These are phyloP conservation scores for Termitomyces sp. DNA, from an alignment of 768 basidiomycete species.

Conservation along the genomic window DNA sequence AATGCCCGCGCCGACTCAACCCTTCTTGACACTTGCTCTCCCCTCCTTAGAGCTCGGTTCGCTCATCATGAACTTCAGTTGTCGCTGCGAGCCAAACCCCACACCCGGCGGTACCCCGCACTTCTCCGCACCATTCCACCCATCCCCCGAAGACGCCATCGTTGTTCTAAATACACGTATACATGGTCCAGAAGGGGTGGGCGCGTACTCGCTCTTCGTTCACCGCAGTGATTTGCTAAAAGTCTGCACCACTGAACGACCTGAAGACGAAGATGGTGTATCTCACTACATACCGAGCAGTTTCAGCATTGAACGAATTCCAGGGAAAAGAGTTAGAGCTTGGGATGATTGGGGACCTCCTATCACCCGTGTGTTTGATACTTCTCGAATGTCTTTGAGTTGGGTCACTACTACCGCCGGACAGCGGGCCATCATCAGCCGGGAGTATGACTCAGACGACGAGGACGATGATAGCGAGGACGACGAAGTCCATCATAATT, in stretches of 20 bases:
- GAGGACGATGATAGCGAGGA: background rate
- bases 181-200: background rate
- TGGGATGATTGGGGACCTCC: conserved; percentile 21
- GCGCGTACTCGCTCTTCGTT: conserved; percentile 7
- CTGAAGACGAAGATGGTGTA: conserved; percentile 1
- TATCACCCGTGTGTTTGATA: conserved; percentile 15
- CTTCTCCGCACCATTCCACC: conserved; percentile 3
- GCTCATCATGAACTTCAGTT: background rate
- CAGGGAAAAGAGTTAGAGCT: background rate
- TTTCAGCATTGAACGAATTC: background rate
- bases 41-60: background rate
- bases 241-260: background rate
- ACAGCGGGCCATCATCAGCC: conserved; percentile 16
- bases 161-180: conserved; percentile 5
- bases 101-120: background rate
- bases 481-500: background rate
- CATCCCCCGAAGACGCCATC: conserved; percentile 6
- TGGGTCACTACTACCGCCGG: conserved; percentile 24
- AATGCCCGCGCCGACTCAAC: background rate
- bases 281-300: background rate
- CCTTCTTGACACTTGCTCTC: conserved; percentile 3
- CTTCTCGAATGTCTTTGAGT: background rate
- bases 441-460: background rate
- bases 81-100: conserved; percentile 16
- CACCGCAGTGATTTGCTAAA: conserved; percentile 5